Base-by-base conservation (phyloP, 768 basidiomycete species). In the Podaxis mareebaensis region DNA sequence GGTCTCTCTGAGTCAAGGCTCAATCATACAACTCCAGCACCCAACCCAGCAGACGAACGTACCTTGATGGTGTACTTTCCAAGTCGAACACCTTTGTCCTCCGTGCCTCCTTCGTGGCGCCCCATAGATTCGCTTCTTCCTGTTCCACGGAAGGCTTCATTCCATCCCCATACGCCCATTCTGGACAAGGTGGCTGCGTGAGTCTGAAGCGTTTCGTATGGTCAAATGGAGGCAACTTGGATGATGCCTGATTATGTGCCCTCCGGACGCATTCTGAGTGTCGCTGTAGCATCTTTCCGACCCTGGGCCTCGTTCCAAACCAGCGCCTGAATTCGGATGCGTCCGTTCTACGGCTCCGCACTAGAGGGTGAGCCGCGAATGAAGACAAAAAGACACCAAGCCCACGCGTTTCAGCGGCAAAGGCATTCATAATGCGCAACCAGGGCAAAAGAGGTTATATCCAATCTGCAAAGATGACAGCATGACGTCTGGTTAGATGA, bases 161-260 rank as follows among this genome's bases (percentile, higher is more conserved):
- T 15, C 80, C 79, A 44, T 80, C 75, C 39, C 81, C 81, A 33
- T 77, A 69, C 24, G 73, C 74, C 84, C 83, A 84, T 20, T 58
- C 61, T 22, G 79, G 77, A 68, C 77, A 76, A 1, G 81, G 80
- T 12, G 79, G 64, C 28, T 68, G 65, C 11, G 78, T 79, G 39
- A 74, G 66, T 65, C 67, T 71, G 60, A 81, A 81, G 7, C 72
- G 63, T 48, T 65, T 55, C 13, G 66, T 20, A 38, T 66, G 64
- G 57, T 74, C 61, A 63, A 75, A 73, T 11, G 68, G 58, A 39
- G 72, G 70, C n/a, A 55, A 46, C 11, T 11, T 20, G 48, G 20
- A 12, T 26, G 49, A 51, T 24, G 33, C 49, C 40, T 62, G 42
- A n/a, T n/a, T 62, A 24, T 62, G 53, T 22, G 33, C 26, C 20